Evolutionary conservation across 164 flowering plant species (phyloP).

Genomic region (Piper betle): DNA sequence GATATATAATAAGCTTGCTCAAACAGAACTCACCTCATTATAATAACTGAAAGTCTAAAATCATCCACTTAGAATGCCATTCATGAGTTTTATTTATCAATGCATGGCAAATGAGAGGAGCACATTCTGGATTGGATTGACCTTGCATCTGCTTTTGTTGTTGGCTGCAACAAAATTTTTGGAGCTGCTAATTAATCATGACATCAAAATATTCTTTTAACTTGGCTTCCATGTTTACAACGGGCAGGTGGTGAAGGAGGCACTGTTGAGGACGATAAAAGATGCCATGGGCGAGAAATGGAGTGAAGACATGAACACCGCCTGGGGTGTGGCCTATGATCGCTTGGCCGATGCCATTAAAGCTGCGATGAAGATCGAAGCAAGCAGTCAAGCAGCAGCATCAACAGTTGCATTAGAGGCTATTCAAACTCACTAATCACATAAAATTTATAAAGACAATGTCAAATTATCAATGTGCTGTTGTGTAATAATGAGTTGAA

Average conservation of each 20-base stretch:
- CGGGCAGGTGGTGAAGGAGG: slow-evolving; percentile 52
- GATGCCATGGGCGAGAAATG: slow-evolving; percentile 40
- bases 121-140: background rate
- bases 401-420: no score
- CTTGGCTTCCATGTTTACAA: background rate
- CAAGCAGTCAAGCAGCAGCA: background rate
- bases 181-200: no score
- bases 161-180: no score
- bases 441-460: no score
- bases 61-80: background rate
- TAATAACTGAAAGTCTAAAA: no score
- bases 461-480: no score
- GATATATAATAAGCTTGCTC: no score
- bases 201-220: background rate
- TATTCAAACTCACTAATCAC: no score
- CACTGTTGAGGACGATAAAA: slow-evolving; percentile 40
- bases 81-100: background rate
- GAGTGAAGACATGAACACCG: slow-evolving; percentile 32
- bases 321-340: slow-evolving; percentile 49
- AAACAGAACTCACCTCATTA: no score
- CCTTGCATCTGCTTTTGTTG: no score
- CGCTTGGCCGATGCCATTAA: slow-evolving; percentile 41
- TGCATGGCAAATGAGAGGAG: background rate
- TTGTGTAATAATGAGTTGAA: no score
- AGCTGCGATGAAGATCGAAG: slow-evolving; percentile 32